Percentiles rank a stretch among this genome's conserved stretches.
Evolutionary conservation across 2,329 filamentous ascomycete species (phyloP).

Genomic region (Xylogone sp.): DNA sequence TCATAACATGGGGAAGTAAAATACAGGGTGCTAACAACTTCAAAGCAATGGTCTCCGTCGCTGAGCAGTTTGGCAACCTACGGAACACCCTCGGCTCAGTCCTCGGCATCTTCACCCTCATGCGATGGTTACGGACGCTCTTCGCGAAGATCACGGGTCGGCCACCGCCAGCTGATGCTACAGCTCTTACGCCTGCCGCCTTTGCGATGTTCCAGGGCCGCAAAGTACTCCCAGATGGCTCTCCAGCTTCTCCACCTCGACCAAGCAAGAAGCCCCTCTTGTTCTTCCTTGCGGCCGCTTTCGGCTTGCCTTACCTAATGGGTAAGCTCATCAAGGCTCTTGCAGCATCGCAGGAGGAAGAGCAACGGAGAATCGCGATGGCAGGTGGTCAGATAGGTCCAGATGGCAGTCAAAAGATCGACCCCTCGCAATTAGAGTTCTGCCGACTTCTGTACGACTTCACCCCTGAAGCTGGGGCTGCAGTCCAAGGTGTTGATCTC

Average conservation of each 20-base stretch:
- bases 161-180: conserved; percentile 82
- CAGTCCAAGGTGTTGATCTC: conserved; percentile 73
- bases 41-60: conserved; percentile 93
- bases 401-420: conserved; percentile 55
- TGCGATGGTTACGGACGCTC: conserved; percentile 90
- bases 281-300: conserved; percentile 91
- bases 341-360: conserved; percentile 77
- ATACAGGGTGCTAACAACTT: conserved; percentile 19
- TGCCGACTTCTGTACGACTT: conserved; percentile 95
- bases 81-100: conserved; percentile 91
- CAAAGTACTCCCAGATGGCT: conserved; percentile 58
- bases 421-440: conserved; percentile 91
- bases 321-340: conserved; percentile 88
- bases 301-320: conserved; percentile 95
- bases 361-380: conserved; percentile 54
- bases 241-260: conserved; percentile 53
- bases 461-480: conserved; percentile 67
- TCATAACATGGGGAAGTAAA: no score
- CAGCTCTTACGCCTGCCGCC: conserved; percentile 79
- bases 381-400: conserved; percentile 49
- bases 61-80: conserved; percentile 92
- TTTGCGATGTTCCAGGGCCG: conserved; percentile 88
- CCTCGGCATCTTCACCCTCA: conserved; percentile 89
- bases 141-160: conserved; percentile 91
- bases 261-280: conserved; percentile 94